Conservation (phyloP, 768 basidiomycete species). For the Leccinum variicolor region DNA sequence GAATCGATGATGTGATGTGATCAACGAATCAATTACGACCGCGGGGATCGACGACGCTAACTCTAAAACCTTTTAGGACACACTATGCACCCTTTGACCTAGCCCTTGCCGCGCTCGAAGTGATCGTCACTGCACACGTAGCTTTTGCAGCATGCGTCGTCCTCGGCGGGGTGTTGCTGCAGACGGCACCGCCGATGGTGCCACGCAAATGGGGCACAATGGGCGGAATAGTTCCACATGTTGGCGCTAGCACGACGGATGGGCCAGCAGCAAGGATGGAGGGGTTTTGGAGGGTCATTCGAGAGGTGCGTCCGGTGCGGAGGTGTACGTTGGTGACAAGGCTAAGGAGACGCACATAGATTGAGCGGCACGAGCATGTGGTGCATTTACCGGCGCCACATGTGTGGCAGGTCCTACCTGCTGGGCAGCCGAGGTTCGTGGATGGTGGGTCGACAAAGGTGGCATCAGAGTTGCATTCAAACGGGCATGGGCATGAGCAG, state of each 20-base stretch:
- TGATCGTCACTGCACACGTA: conserved; percentile 73
- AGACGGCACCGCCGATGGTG: conserved; percentile 71
- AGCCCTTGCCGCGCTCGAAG: conserved; percentile 74
- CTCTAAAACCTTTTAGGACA: conserved; percentile 20
- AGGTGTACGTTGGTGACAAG: background rate
- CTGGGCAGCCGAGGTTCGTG: conserved; percentile 22
- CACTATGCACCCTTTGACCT: conserved; percentile 80
- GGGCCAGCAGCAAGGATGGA: conserved; percentile 67
- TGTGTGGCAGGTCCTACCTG: conserved; percentile 79
- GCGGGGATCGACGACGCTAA: background rate
- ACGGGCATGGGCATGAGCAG: background rate
- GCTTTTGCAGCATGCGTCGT: conserved; percentile 83
- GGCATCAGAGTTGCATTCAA: background rate
- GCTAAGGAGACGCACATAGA: conserved; percentile 36
- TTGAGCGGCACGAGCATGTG: conserved; percentile 83
- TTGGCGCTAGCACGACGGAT: background rate
- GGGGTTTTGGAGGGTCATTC: conserved; percentile 73
- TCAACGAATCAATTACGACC: background rate
- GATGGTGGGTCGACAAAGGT: background rate
- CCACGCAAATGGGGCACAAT: conserved; percentile 4
- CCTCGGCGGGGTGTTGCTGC: conserved; percentile 82
- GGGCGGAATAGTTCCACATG: conserved; percentile 6
- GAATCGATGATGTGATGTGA: background rate
- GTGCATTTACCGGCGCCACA: conserved; percentile 81
- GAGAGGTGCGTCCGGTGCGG: conserved; percentile 55